Conservation (phyloP, 257 asterid species). For the Dorcoceras hygrometricum region DNA sequence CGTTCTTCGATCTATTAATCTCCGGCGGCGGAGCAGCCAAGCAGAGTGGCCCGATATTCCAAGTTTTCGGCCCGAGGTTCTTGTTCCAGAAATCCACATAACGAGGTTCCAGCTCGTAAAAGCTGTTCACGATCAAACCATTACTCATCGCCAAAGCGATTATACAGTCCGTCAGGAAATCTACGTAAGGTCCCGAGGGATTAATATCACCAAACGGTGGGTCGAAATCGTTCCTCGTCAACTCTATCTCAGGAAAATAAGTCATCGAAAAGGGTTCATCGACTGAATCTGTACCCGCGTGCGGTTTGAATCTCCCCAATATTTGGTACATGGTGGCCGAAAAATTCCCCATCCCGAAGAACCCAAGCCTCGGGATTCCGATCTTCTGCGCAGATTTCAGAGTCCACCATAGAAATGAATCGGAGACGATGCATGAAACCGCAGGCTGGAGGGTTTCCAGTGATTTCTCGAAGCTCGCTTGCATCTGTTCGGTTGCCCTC, state of each 20-base stretch:
- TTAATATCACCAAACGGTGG: slow-evolving; percentile 45
- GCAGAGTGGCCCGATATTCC: slow-evolving; percentile 67
- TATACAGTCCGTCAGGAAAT: slow-evolving; percentile 43
- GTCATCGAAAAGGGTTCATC: slow-evolving; percentile 44
- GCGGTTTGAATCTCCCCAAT: slow-evolving; percentile 41
- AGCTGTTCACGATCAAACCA: slow-evolving; percentile 53
- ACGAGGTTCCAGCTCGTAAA: slow-evolving; percentile 41
- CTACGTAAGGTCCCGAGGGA: slow-evolving; percentile 47
- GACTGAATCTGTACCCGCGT: slow-evolving; percentile 25
- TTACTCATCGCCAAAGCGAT: slow-evolving; percentile 38
- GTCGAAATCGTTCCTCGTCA: slow-evolving; percentile 58
- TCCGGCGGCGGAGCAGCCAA: slow-evolving; percentile 28
- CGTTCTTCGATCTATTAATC: neutral
- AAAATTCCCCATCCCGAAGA: slow-evolving; percentile 55
- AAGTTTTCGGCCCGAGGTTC: too few relatives aligned
- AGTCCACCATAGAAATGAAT: slow-evolving; percentile 62
- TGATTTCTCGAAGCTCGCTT: slow-evolving; percentile 41
- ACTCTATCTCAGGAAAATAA: slow-evolving; percentile 36
- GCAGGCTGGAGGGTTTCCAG: slow-evolving; percentile 39
- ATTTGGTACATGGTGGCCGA: slow-evolving; percentile 38
- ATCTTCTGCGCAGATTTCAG: slow-evolving; percentile 40
- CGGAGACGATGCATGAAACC: slow-evolving; percentile 55
- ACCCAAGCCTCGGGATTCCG: slow-evolving; percentile 45
- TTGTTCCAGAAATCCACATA: slow-evolving; percentile 54
- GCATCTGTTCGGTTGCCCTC: slow-evolving; percentile 48